These are phyloP conservation scores for Reticulomyxa filosa DNA, from an alignment of 78 protist genomes.

Conservation along the genomic window DNA sequence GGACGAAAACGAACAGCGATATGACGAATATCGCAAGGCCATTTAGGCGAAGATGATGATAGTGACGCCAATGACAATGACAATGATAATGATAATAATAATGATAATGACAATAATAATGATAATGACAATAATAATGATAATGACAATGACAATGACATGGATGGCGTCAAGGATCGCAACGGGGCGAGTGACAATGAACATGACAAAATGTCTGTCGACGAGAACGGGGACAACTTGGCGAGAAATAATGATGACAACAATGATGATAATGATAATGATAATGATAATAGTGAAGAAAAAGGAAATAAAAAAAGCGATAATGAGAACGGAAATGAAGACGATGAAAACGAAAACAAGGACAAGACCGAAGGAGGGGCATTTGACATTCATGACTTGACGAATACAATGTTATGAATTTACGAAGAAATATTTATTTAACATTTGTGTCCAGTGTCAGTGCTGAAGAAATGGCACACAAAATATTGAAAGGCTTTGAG, in stretches of 20 bases:
- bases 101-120: neutral
- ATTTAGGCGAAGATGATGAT: constrained; percentile 36
- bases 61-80: constrained; percentile 30
- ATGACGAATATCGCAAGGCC: constrained; percentile 11
- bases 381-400: neutral
- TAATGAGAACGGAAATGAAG: constrained; percentile 8
- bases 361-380: neutral
- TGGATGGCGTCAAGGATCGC: no score
- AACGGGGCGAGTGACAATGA: no score
- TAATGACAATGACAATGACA: constrained; percentile 23
- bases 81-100: constrained; percentile 17
- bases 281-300: constrained; percentile 14
- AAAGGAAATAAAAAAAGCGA: neutral
- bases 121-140: constrained; percentile 1
- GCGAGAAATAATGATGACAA: constrained; percentile 28
- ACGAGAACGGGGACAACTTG: no score
- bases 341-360: constrained; percentile 18
- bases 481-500: constrained; percentile 36
- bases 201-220: no score
- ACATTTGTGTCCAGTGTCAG: constrained; percentile 54
- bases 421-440: constrained; percentile 65
- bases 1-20: constrained; percentile 52
- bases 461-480: constrained; percentile 86
- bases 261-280: constrained; percentile 24
- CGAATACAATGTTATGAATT: constrained; percentile 33